Base-by-base conservation (phyloP, 176 grass and related monocot genomes). In the Zoysia pacifica region DNA sequence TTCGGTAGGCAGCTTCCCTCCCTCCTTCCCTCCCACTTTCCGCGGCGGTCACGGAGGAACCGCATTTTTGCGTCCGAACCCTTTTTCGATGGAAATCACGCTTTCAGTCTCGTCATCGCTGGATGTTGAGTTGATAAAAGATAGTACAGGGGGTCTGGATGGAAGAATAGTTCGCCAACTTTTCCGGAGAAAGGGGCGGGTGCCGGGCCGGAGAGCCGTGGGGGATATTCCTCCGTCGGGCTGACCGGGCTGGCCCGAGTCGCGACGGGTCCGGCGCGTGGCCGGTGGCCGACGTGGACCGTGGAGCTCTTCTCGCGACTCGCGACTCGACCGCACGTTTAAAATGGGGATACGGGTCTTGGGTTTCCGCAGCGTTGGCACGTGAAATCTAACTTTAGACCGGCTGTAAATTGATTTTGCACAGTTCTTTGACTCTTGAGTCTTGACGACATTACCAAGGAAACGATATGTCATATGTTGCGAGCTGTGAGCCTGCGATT, bases 241-340 rank as follows among this genome's bases (percentile, higher is more conserved):
- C 3, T 7, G 70, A 80, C 85, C 82, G 72, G 87, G 81, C 71
- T 82, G 87, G 7, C 35, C 20, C 11, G 40, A 56, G 87, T 7
- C 35, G 39, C 11, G 40, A 56, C 63, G 28, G 36, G 54, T 15
- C 16, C n/a, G 28, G 54, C 41, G 14, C 45, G 81, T 10, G 0
- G 45, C 59, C 7, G 81, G 6, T 14, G 20, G 62, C 38, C 11
- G 37, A 66, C 59, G 3, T 20, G 5, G 70, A 40, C 77, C 82
- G 72, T 71, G 0, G 87, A 35, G 9, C 47, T 41, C 39, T 3
- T 58, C 35, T 58, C 13, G 48, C n/a, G n/a, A n/a, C n/a, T n/a
- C 50, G 51, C 81, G 81, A n/a, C n/a, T 41, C 40, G 16, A 63
- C 86, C 81, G 60, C 81, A 85, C 87, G 82, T 81, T 70, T 71